Evolutionary conservation across 208 protist species (phyloP), one percentile per base, ranked within the genome.

Genomic region (Porcisia deanei): DNA sequence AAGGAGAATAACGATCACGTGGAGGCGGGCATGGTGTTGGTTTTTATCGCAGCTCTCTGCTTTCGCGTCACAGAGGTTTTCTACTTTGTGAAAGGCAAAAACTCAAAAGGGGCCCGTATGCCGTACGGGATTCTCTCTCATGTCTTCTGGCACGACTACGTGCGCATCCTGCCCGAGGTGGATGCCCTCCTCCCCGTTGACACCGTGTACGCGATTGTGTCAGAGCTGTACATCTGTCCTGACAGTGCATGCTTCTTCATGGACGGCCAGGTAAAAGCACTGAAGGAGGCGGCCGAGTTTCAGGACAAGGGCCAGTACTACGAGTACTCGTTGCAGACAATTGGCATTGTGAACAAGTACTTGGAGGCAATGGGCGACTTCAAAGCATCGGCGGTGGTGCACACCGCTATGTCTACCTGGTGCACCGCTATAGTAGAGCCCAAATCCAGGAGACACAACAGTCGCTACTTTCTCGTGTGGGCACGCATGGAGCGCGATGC

Each of bases 141-240:
- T 52, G 90, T 97, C 7, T 95, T 94, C 75, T 97, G 94, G 94
- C 94, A 97, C n/a, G 91, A 97, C 80, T 97, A 96, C 70, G 94
- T 95, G 43, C 90, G 91, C 65, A 81, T 97, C 57, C 82, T 97
- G 22, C 94, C 94, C 10, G 91, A 95, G 75, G 76, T 92, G 9
- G 91, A 96, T 54, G 47, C 66, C 20, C 72, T 95, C 54, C 66
- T 97, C 20, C 77, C 88, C 6, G 84, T 70, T 0, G 91, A 96
- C 63, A 93, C 85, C 30, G 81, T 95, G 25, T 94, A 94, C 79
- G 81, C 79, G 41, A 91, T 96, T 71, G 94, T 94, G 8, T 88
- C 85, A 49, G 88, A 95, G 72, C 79, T 96, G 52, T 88, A 91
- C 71, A 85, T 90, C 43, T 93, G 87, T 80, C 94, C 94, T 20